Base-by-base conservation (phyloP, 495 filamentous ascomycete species). In the Hypoxylon intermedium region DNA sequence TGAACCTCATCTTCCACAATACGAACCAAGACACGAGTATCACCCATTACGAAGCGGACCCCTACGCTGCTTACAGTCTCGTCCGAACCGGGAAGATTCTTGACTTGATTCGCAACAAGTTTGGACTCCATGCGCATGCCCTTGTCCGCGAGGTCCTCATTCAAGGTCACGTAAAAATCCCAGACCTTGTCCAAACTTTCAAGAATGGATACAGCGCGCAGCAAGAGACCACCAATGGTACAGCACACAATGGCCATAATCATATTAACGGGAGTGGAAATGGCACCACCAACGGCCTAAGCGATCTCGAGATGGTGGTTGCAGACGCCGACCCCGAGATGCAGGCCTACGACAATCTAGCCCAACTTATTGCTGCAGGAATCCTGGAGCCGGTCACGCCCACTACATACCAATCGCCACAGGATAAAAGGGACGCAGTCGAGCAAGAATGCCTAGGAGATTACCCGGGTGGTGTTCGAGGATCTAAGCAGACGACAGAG, bases 51-150 rank as follows among this genome's bases (percentile, higher is more conserved):
- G 89, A 95, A 64, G 87, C 90, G 19, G 88, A 94, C 52, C 74
- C 83, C 65, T 76, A 83, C 42, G 79, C 87, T 20, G 87, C 90
- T 43, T 97, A 98, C 70, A 84, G 84, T 58, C 80, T 98, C 30
- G 75, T 90, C 13, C 88, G 93, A 21, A 82, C 84, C 15, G 92
- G 91, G 5, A 93, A 92, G 71, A 89, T 94, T n/a, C 73, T 94
- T 20, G 83, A 90, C 52, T 75, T 90, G 57, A 76, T 91, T 12
- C 85, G 91, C 53, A 82, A 79, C 6, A 81, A 87, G 58, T 85
- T 89, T 53, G 93, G 93, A 9, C 70, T 77, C 5, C 74, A 83
- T 67, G 92, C 91, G 0, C 84, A 86, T 36, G 81, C 82, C 23
- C 74, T 97, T 1, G 80, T 96, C 59, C 81, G 87, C 50, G 86